Conservation (phyloP, 140 eudicot species). For the Senecio squalidus region DNA sequence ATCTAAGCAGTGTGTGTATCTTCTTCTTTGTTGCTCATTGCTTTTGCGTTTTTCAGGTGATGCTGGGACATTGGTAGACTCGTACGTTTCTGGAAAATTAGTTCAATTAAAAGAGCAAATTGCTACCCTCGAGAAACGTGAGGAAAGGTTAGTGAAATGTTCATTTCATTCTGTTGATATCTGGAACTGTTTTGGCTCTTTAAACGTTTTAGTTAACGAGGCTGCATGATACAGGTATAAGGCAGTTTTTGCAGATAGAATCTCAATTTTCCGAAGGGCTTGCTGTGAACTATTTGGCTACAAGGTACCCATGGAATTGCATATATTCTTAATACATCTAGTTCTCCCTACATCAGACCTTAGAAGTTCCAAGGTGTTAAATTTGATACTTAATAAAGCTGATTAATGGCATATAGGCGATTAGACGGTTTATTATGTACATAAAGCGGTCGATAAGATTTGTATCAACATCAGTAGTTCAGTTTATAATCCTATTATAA, state of each 20-base stretch:
- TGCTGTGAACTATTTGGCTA: constrained; percentile 98
- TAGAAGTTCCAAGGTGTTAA: too few species aligned
- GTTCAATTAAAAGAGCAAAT: constrained; percentile 89
- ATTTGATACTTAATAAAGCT: too few species aligned
- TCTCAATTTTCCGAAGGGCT: constrained; percentile 92
- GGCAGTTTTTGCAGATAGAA: constrained; percentile 96
- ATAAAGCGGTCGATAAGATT: neutral
- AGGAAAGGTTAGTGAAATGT: constrained; percentile 61
- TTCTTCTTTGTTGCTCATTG: neutral
- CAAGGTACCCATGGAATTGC: constrained; percentile 47
- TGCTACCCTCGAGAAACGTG: constrained; percentile 97
- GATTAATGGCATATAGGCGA: neutral
- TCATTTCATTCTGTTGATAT: neutral
- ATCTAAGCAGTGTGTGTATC: neutral
- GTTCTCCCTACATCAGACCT: too few species aligned
- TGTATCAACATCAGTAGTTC: neutral
- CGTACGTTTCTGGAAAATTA: constrained; percentile 80
- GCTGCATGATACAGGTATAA: constrained; percentile 61
- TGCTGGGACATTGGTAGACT: constrained; percentile 78
- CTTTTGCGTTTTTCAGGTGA: constrained; percentile 41
- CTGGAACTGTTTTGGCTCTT: neutral
- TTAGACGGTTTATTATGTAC: neutral
- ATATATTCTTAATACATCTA: neutral
- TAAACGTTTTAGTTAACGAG: constrained; percentile 7
- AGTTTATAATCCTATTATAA: neutral